phyloP scores from a whole-genome alignment of 345 rosid genomes.

The Luvunga scandens region DNA sequence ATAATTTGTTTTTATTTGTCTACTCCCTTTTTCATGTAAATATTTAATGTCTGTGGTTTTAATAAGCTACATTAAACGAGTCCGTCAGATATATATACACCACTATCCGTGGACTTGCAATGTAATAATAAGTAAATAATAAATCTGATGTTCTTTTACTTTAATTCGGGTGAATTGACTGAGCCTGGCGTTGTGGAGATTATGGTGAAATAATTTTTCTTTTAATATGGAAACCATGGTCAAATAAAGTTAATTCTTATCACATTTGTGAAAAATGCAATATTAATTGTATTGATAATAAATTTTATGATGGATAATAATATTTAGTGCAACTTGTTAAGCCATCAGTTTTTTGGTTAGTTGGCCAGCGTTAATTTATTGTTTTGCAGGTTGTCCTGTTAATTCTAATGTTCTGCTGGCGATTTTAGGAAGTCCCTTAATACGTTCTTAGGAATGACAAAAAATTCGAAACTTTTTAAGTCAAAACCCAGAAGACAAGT shows the following conservation, averaged over 20 bases:
- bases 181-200: neutral
- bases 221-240: no score
- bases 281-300: neutral
- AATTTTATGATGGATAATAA: neutral
- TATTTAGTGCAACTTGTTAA: neutral
- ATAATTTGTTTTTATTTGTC: no score
- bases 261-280: neutral
- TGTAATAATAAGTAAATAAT: no score
- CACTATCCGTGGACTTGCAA: no score
- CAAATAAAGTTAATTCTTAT: neutral
- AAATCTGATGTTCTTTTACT: neutral
- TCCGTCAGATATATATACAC: no score
- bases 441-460: neutral
- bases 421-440: neutral
- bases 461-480: neutral
- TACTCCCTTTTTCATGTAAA: no score
- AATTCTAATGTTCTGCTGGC: neutral
- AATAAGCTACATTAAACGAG: no score
- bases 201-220: neutral
- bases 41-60: no score
- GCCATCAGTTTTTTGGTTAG: neutral
- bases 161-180: neutral
- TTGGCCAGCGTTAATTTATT: neutral
- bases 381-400: neutral
- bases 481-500: constrained; percentile 2